Percentiles rank a stretch among this genome's conserved stretches.
These are phyloP conservation scores for Candida smagusa DNA, from an alignment of 1,139 yeast species.

Conservation along the genomic window DNA sequence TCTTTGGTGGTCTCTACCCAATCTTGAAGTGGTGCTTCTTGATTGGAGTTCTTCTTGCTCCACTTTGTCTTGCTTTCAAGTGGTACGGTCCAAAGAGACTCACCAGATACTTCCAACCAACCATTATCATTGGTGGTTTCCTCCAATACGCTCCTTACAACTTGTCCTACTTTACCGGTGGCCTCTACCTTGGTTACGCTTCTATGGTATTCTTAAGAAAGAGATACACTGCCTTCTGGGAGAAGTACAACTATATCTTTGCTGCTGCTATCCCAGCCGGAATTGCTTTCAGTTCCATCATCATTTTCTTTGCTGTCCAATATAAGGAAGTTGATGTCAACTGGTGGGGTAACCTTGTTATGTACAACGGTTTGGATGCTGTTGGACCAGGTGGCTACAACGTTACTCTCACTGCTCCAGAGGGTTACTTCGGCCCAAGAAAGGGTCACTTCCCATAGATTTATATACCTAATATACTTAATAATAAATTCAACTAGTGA, in stretches of 20 bases:
- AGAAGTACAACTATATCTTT: slow-evolving; percentile 18
- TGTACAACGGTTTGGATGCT: slow-evolving; percentile 13
- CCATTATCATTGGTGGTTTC: slow-evolving; percentile 15
- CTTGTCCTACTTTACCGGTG: slow-evolving; percentile 15
- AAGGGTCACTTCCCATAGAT: slow-evolving; percentile 10
- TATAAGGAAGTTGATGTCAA: slow-evolving; percentile 12
- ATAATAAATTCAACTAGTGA: too few relatives aligned
- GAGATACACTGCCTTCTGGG: slow-evolving; percentile 15
- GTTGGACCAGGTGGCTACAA: slow-evolving; percentile 7
- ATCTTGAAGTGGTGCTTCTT: slow-evolving; percentile 32
- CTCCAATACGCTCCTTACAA: slow-evolving; percentile 15
- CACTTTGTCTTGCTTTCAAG: slow-evolving; percentile 27
- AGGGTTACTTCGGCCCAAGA: slow-evolving; percentile 16
- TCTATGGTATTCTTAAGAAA: slow-evolving; percentile 16
- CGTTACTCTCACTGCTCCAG: slow-evolving; percentile 12
- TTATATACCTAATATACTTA: background rate
- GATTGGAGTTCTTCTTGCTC: slow-evolving; percentile 26
- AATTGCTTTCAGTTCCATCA: slow-evolving; percentile 15
- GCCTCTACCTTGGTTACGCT: slow-evolving; percentile 11
- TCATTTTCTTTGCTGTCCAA: slow-evolving; percentile 18
- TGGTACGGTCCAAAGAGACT: slow-evolving; percentile 13
- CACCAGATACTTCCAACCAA: slow-evolving; percentile 16
- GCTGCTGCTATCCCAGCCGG: slow-evolving; percentile 16
- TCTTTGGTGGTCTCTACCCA: slow-evolving; percentile 31
- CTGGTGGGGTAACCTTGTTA: slow-evolving; percentile 19